Base-by-base conservation (phyloP, 2,329 filamentous ascomycete genomes). In the Fusarium beomiforme region DNA sequence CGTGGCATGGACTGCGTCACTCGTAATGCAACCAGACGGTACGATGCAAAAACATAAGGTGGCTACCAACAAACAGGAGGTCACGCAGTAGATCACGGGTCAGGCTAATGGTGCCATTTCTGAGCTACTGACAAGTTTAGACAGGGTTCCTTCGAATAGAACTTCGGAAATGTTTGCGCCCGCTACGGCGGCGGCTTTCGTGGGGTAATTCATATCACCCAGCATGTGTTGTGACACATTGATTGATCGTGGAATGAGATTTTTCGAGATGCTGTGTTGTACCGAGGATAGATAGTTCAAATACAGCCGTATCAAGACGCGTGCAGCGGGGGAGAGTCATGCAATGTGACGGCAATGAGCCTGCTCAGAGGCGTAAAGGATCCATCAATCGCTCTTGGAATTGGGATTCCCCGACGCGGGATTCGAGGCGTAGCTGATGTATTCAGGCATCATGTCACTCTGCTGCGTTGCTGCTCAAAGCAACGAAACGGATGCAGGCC, bases 161-260 rank as follows among this genome's bases (percentile, higher is more conserved):
- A 43, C 51, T 50, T 46, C 53, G 41, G 49, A 44, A 46, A 39
- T 59, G 43, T 41, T 47, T 75, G 67, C 73, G 72, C 71, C 71
- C 73, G 70, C 67, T 71, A 58, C 49, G 70, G 44, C 34, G 59
- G 60, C 63, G 69, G 39, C 58, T 70, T 39, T 71, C 69, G 71
- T 73, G 73, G 73, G 72, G 71, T 75, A 66, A 66, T 24, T 59
- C 44, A 21, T 51, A 73, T 71, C 66, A 60, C 60, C 69, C 59
- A 58, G 62, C 49, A 31, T 21, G 24, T n/a, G 23, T 17, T 36
- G 37, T 63, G 64, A 39, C 33, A 72, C 64, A 63, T 29, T 29
- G n/a, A n/a, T 53, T 55, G 41, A 55, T 53, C 21, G 41, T 19
- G 39, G 37, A 67, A 53, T 67, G 54, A 62, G 53, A 65, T 65